A percentile compares a stretch with the other conserved stretches of the same genome.
Evolutionary conservation across 2,329 filamentous ascomycete genomes (phyloP).

Genomic region (Alternaria sp.): DNA sequence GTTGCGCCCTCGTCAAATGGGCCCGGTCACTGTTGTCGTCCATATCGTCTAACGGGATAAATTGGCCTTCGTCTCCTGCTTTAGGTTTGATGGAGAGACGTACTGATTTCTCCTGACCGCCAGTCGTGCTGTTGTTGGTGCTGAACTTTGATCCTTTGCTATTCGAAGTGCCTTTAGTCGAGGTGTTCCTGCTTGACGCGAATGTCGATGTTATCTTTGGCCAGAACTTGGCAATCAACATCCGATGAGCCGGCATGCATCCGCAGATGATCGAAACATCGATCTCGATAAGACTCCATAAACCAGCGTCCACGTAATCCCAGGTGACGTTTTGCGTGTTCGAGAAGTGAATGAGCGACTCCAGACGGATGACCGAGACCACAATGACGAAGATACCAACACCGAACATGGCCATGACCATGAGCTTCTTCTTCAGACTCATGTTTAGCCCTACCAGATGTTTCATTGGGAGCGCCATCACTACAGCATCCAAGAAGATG

Average conservation of each 20-base stretch:
- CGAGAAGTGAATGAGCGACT: constrained; percentile 53
- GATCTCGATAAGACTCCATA: constrained; percentile 53
- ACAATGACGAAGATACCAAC: constrained; percentile 53
- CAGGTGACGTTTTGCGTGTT: constrained; percentile 52
- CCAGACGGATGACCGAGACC: constrained; percentile 52
- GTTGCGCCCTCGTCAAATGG: constrained; percentile 1
- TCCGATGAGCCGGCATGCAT: constrained; percentile 50
- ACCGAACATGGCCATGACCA: constrained; percentile 49
- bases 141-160: background rate
- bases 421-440: constrained; percentile 43
- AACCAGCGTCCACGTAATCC: constrained; percentile 51
- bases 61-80: constrained; percentile 24
- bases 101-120: constrained; percentile 7
- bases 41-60: constrained; percentile 32
- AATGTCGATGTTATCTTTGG: constrained; percentile 26
- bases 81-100: constrained; percentile 29
- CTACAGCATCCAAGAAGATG: constrained; percentile 37
- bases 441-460: constrained; percentile 43
- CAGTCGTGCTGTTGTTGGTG: background rate
- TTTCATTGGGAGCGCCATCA: constrained; percentile 45
- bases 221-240: constrained; percentile 24
- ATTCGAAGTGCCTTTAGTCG: constrained; percentile 8
- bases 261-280: constrained; percentile 47
- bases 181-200: constrained; percentile 10
- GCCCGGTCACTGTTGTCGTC: constrained; percentile 20